These are phyloP conservation scores for Phytopythium chamaehyphon DNA, from an alignment of 352 stramenopile species.

Conservation along the genomic window DNA sequence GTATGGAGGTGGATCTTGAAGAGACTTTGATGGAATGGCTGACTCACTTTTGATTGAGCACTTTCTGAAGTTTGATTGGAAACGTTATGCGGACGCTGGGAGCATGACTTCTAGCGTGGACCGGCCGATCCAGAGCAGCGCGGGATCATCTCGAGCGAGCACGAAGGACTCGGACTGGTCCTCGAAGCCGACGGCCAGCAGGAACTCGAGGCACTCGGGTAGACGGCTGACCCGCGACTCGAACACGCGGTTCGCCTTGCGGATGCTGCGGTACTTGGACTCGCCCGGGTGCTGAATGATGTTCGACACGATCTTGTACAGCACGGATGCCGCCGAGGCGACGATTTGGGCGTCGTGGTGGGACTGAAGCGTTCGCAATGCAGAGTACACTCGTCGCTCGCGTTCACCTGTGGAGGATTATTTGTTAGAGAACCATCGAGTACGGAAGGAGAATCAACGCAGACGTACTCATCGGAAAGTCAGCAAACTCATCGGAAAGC, in stretches of 20 bases:
- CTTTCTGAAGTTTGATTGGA: neutral
- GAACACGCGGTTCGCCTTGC: slow-evolving; percentile 65
- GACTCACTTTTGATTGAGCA: too few species aligned
- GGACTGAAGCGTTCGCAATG: slow-evolving; percentile 31
- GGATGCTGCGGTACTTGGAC: slow-evolving; percentile 60
- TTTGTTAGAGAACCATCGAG: too few species aligned
- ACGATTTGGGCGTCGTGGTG: slow-evolving; percentile 29
- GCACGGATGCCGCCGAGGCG: slow-evolving; percentile 29
- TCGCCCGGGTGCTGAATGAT: slow-evolving; percentile 54
- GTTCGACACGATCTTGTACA: slow-evolving; percentile 75
- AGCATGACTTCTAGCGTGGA: slow-evolving; percentile 55
- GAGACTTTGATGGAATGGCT: neutral
- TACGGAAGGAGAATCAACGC: neutral
- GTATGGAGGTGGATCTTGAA: too few species aligned
- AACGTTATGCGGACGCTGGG: slow-evolving; percentile 10
- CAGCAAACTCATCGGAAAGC: slow-evolving; percentile 15
- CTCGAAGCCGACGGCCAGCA: slow-evolving; percentile 61
- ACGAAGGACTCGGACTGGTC: slow-evolving; percentile 52
- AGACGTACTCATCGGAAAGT: slow-evolving; percentile 44
- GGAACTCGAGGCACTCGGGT: slow-evolving; percentile 61
- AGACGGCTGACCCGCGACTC: slow-evolving; percentile 36
- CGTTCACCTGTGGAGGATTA: slow-evolving; percentile 66
- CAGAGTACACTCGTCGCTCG: slow-evolving; percentile 43
- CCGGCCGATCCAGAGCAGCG: slow-evolving; percentile 66
- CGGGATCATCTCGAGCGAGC: slow-evolving; percentile 53